Evolutionary conservation across 164 flowering plant genomes (phyloP), one percentile per base, ranked within the genome.

Genomic region (Echeveria elegans): DNA sequence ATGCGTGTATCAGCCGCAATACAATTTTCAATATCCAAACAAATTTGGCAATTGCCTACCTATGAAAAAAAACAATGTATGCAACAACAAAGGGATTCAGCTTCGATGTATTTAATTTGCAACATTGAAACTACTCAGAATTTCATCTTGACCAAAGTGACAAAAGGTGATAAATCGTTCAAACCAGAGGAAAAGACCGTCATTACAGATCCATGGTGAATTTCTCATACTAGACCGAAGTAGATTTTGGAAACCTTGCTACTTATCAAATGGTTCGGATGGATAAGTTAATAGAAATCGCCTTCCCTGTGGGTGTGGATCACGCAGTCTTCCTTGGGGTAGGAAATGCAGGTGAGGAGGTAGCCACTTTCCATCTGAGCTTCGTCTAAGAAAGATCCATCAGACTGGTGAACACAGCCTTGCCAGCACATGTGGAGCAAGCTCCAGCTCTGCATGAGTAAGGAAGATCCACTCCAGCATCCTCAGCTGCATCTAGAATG

Each of bases 361-460:
- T 68, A 75, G 0, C 81, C 78, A 34, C 71, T 45, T 59, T 66
- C 74, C 64, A 78, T 72, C 28, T 78, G 81, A 24, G 66, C 31
- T 10, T 78, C 76, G n/a, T 75, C 76, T 0, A 78, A 73, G 66
- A 75, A 78, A 12, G 76, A 72, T 24, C 76, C 78, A n/a, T 78
- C 78, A 8, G 76, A 65, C 34, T 78, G 81, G 67, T 78, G 76
- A 29, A 78, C 8, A 63, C 71, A 69, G 72, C 40, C 61, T 65
- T 52, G 12, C 81, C 81, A 7, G 81, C 78, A 62, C 81, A 78
- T 36, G 81, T 75, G 24, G 74, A 75, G 72, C 81, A 78, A 10
- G 81, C 72, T 11, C 81, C 81, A n/a, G 81, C 78, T 66, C 81
- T 61, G 73, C 81, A 78, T 1, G 78, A 78, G 67, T 75, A 75